Conservation (phyloP, 2,329 filamentous ascomycete genomes). For the Diaporthe citriasiana region DNA sequence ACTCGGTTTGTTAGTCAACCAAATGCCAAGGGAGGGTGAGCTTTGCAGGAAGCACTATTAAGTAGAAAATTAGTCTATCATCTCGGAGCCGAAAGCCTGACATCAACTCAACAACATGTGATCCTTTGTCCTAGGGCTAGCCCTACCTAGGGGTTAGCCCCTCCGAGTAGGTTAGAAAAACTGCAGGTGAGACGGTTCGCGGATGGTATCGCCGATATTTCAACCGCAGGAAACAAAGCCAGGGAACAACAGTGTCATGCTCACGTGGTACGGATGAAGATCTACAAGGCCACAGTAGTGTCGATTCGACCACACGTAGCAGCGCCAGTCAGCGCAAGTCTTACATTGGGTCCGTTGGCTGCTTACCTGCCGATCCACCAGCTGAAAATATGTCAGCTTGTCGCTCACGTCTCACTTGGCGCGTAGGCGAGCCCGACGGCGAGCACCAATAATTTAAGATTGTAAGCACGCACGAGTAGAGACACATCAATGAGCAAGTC, state of each 20-base stretch:
- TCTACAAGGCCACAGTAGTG: slow-evolving; percentile 6
- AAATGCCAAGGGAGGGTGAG: background rate
- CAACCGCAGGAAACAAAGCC: background rate
- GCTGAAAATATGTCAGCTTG: slow-evolving; percentile 22
- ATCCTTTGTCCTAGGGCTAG: background rate
- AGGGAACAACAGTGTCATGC: background rate
- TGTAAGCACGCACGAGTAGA: slow-evolving; percentile 1
- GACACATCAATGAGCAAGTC: slow-evolving; percentile 20
- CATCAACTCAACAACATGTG: background rate
- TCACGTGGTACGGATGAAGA: slow-evolving; percentile 3
- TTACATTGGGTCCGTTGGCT: background rate
- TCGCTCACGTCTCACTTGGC: slow-evolving; percentile 19
- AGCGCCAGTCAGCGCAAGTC: slow-evolving; percentile 7
- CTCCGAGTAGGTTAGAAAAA: background rate
- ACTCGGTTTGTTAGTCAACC: background rate
- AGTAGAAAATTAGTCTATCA: no score
- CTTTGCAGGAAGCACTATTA: background rate
- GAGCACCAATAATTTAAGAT: slow-evolving; percentile 10
- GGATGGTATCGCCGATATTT: slow-evolving; percentile 2
- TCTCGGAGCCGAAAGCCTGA: background rate
- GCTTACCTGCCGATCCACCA: slow-evolving; percentile 5
- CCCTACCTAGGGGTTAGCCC: background rate
- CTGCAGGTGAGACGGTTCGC: background rate
- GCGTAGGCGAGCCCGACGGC: slow-evolving; percentile 15
- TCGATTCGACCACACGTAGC: slow-evolving; percentile 16